Conservation (phyloP, 2,329 filamentous ascomycete species). For the Fusarium scirpi region DNA sequence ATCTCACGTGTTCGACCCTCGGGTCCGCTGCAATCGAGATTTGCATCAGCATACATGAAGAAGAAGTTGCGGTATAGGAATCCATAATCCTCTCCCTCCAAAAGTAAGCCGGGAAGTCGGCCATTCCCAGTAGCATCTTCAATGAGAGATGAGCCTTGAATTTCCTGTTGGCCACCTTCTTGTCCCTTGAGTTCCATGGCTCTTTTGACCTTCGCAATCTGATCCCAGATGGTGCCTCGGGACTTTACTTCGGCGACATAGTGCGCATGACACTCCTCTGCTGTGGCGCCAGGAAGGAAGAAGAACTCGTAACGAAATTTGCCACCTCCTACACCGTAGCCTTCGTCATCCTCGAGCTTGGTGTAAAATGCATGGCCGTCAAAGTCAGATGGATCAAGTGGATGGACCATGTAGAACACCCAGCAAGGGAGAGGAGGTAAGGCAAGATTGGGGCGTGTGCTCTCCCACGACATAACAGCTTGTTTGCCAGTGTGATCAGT, state of each 20-base stretch:
- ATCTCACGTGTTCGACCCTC: neutral
- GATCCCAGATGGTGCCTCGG: slow-evolving; percentile 19
- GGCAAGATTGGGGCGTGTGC: neutral
- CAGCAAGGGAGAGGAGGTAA: neutral
- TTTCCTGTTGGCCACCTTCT: neutral
- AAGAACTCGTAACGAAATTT: slow-evolving; percentile 8
- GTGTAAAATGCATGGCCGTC: neutral
- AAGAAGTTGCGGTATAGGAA: neutral
- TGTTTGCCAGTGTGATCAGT: neutral
- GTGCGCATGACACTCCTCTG: slow-evolving; percentile 7
- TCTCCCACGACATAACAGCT: neutral
- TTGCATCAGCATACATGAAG: neutral
- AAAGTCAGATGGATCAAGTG: neutral
- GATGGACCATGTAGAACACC: neutral
- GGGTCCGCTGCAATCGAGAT: neutral
- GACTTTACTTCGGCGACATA: slow-evolving; percentile 10
- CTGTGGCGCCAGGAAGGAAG: slow-evolving; percentile 3
- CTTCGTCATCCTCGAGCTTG: neutral
- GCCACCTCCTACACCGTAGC: neutral
- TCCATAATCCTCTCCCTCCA: neutral
- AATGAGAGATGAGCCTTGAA: neutral
- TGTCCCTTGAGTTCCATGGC: slow-evolving; percentile 4
- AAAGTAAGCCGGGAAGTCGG: neutral
- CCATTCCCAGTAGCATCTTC: neutral
- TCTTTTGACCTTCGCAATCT: slow-evolving; percentile 9